Conservation (phyloP, 2,329 filamentous ascomycete genomes). For the Cercospora brassicicola region DNA sequence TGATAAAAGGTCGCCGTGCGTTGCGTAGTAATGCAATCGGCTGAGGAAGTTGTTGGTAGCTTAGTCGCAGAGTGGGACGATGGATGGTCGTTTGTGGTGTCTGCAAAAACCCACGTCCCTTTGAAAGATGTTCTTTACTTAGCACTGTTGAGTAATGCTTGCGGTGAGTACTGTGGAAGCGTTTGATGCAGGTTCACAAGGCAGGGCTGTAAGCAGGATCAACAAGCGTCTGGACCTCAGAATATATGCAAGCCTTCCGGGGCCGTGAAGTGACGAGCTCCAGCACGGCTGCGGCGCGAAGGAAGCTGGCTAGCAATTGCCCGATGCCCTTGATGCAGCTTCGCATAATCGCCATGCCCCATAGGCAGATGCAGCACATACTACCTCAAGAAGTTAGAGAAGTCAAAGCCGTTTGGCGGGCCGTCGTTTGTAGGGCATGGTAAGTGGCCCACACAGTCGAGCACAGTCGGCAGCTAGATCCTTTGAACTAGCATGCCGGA, state of each 20-base stretch:
- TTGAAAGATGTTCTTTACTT: conserved; percentile 1
- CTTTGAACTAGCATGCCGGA: conserved; percentile 7
- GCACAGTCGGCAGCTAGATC: conserved; percentile 8
- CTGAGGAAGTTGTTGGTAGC: background rate
- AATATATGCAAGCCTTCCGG: conserved; percentile 11
- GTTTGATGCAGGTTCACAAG: conserved; percentile 1
- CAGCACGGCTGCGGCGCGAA: conserved; percentile 8
- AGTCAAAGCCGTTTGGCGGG: background rate
- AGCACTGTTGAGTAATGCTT: conserved; percentile 1
- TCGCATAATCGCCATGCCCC: background rate
- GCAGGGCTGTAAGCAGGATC: conserved; percentile 17
- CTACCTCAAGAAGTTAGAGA: conserved; percentile 8
- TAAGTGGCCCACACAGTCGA: background rate
- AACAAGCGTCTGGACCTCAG: conserved; percentile 6
- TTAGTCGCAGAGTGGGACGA: conserved; percentile 4
- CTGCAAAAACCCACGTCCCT: background rate
- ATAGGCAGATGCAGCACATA: conserved; percentile 3
- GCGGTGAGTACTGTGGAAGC: background rate
- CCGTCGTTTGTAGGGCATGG: conserved; percentile 3
- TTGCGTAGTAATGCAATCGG: background rate
- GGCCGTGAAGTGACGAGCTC: background rate
- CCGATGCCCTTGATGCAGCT: background rate
- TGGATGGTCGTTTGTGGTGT: background rate
- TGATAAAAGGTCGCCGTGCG: background rate
- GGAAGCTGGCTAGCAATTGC: conserved; percentile 9